Conservation (phyloP, 495 filamentous ascomycete genomes). For the Hyaloscypha variabilis region DNA sequence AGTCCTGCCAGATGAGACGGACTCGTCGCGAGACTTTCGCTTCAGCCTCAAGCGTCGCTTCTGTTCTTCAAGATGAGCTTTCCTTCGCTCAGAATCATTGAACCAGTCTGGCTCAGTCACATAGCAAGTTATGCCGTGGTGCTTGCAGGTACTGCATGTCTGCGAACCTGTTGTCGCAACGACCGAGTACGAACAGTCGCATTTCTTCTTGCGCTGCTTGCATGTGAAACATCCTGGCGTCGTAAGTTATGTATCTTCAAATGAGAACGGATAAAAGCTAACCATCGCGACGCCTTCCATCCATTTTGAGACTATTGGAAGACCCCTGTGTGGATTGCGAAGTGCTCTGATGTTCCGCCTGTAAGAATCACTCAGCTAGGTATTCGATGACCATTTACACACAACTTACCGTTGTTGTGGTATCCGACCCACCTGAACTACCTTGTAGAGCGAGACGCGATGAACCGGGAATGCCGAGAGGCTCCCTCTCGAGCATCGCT, state of each 20-base stretch:
- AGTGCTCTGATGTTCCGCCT: neutral
- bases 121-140: conserved; percentile 3
- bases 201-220: conserved; percentile 15
- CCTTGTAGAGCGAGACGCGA: neutral
- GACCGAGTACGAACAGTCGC: conserved; percentile 6
- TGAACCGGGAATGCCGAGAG: neutral
- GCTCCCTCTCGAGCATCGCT: neutral
- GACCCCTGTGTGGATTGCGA: neutral
- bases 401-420: neutral
- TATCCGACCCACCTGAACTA: neutral
- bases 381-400: neutral
- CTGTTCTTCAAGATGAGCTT: neutral
- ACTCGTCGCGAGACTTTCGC: conserved; percentile 12
- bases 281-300: conserved; percentile 16
- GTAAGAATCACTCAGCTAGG: neutral
- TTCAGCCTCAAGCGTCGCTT: conserved; percentile 11
- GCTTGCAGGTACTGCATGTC: conserved; percentile 1
- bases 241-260: neutral
- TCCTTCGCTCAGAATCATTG: neutral
- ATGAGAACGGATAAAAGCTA: neutral
- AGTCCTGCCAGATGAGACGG: conserved; percentile 1
- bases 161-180: neutral
- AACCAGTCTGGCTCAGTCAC: conserved; percentile 12
- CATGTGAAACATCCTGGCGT: conserved; percentile 11
- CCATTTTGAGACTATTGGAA: neutral